Evolutionary conservation across 306 rosid species (phyloP).

Genomic region (Potentilla sterilis): DNA sequence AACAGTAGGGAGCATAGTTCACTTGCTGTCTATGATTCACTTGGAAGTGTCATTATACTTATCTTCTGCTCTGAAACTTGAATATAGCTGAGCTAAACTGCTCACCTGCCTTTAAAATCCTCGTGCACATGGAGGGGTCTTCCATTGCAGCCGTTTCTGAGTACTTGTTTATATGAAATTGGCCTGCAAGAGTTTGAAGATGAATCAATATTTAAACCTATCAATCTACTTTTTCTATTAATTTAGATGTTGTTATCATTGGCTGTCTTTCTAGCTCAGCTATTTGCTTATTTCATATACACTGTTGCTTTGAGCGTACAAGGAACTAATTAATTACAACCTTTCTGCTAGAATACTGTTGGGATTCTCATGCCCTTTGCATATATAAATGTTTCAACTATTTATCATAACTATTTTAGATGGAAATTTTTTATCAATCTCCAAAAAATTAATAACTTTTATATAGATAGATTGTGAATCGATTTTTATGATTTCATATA

Average conservation of each 20-base stretch:
- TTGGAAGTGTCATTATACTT: neutral
- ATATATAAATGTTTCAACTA: constrained; percentile 16
- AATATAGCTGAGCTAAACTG: neutral
- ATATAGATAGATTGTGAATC: no score
- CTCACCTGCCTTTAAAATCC: constrained; percentile 47
- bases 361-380: constrained; percentile 27
- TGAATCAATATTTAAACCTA: constrained; percentile 29
- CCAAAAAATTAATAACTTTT: no score
- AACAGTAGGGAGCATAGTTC: neutral
- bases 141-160: constrained; percentile 38
- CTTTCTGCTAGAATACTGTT: constrained; percentile 25
- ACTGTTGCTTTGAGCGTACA: constrained; percentile 23
- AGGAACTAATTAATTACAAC: constrained; percentile 24
- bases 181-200: constrained; percentile 42
- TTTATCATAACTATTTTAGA: neutral
- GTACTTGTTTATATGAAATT: constrained; percentile 33
- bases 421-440: neutral
- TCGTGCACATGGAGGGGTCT: constrained; percentile 80
- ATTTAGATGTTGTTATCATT: neutral
- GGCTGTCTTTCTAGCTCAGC: neutral
- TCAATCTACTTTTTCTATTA: constrained; percentile 35
- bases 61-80: neutral
- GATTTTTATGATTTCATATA: no score
- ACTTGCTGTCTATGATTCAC: neutral
- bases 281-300: constrained; percentile 11